Evolutionary conservation across 768 basidiomycete species (phyloP).

Genomic region (Tulasnella sp.): DNA sequence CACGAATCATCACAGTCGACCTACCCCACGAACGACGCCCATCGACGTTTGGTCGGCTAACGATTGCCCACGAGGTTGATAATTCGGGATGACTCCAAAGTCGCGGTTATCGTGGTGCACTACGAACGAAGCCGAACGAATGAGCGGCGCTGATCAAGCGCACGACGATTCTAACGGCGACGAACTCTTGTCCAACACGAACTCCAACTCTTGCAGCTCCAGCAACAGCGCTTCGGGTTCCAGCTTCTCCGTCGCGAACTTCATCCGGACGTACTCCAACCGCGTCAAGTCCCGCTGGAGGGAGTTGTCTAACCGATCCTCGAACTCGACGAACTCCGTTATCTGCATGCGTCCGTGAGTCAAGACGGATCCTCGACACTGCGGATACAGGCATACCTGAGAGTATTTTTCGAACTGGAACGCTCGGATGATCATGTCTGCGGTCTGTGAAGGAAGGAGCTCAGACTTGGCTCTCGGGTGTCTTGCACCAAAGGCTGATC

Average conservation of each 20-base stretch:
- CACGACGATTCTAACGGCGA: background rate
- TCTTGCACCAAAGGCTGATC: too few species aligned
- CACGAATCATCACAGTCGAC: constrained; percentile 18
- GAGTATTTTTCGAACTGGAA: constrained; percentile 75
- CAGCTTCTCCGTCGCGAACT: constrained; percentile 60
- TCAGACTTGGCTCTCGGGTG: too few species aligned
- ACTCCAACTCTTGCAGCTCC: constrained; percentile 75
- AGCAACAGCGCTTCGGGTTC: constrained; percentile 63
- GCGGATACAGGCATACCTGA: constrained; percentile 36
- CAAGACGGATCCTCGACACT: background rate
- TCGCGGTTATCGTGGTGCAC: constrained; percentile 78
- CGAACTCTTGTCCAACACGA: constrained; percentile 59
- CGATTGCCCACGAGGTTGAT: constrained; percentile 48
- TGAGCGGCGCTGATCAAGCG: background rate
- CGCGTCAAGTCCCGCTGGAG: constrained; percentile 73
- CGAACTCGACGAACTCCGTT: constrained; percentile 72
- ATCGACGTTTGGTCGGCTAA: constrained; percentile 60
- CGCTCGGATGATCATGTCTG: constrained; percentile 69
- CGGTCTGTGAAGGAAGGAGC: constrained; percentile 37
- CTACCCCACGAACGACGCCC: constrained; percentile 53
- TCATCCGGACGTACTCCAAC: constrained; percentile 78
- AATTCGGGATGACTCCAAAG: constrained; percentile 62
- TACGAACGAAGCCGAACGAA: constrained; percentile 38
- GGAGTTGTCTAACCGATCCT: constrained; percentile 71
- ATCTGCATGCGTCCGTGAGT: constrained; percentile 31